phyloP scores from a whole-genome alignment of 768 basidiomycete genomes.

The Boletus reticulatus region DNA sequence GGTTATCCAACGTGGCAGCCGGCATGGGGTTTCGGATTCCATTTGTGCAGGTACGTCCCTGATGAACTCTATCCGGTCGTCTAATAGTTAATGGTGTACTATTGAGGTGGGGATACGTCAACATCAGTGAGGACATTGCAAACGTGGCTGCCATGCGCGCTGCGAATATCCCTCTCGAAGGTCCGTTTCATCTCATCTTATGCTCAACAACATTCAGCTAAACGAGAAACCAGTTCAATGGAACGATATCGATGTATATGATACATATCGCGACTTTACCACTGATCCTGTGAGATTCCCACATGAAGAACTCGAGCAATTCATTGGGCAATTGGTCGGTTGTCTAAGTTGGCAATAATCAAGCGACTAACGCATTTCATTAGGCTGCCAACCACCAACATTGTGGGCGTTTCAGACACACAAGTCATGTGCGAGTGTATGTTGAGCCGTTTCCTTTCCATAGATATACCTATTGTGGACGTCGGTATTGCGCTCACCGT shows the following conservation, averaged over 20 bases:
- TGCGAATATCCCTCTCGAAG: constrained; percentile 77
- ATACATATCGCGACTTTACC: constrained; percentile 68
- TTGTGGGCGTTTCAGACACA: constrained; percentile 14
- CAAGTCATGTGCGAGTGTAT: background rate
- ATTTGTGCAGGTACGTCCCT: constrained; percentile 54
- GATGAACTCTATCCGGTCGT: background rate
- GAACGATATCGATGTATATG: constrained; percentile 77
- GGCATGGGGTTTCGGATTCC: constrained; percentile 76
- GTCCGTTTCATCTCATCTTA: constrained; percentile 27
- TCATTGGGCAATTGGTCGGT: constrained; percentile 57
- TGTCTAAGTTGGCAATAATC: background rate
- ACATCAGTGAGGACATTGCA: constrained; percentile 54
- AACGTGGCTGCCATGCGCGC: constrained; percentile 60
- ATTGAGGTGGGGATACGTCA: constrained; percentile 44
- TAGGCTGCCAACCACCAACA: constrained; percentile 30
- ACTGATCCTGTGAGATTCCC: constrained; percentile 65
- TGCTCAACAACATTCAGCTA: background rate
- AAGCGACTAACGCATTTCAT: constrained; percentile 3
- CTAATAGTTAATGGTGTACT: background rate
- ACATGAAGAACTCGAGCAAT: constrained; percentile 46
- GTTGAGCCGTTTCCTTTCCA: background rate
- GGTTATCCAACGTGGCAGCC: constrained; percentile 73
- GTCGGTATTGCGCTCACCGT: constrained; percentile 55
- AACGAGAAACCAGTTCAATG: constrained; percentile 53
- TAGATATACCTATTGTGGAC: constrained; percentile 72